phyloP scores from a whole-genome alignment of 2,329 filamentous ascomycete genomes.

The Diaporthe vaccinii region DNA sequence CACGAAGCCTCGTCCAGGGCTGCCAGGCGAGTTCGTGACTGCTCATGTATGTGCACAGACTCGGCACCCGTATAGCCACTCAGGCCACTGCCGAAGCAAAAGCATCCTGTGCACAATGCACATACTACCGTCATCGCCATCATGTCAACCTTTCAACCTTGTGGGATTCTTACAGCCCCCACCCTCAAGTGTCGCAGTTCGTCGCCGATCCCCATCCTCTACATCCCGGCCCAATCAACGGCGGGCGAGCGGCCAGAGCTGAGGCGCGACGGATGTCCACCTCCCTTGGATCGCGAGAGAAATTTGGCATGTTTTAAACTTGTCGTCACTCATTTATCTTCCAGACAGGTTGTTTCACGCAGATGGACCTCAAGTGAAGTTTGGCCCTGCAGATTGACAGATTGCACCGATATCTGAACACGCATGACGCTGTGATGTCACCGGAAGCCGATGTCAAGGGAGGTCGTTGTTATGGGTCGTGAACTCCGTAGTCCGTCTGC shows the following conservation, averaged over 20 bases:
- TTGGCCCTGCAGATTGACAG: background rate
- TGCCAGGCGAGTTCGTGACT: constrained; percentile 7
- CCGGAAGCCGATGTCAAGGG: background rate
- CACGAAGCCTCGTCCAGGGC: background rate
- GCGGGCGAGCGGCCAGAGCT: background rate
- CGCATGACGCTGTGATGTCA: constrained; percentile 19
- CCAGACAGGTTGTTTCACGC: constrained; percentile 5
- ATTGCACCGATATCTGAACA: background rate
- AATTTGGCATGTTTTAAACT: constrained; percentile 13
- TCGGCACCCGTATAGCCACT: background rate
- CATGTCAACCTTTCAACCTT: background rate
- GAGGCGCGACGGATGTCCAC: background rate
- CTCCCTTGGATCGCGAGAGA: constrained; percentile 1
- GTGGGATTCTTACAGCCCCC: constrained; percentile 26
- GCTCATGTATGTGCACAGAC: constrained; percentile 12
- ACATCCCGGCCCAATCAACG: background rate
- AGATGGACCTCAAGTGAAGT: background rate
- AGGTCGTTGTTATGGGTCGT: constrained; percentile 4
- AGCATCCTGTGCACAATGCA: background rate
- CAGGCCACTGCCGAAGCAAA: background rate
- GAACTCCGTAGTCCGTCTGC: background rate
- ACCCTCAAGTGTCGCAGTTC: constrained; percentile 15
- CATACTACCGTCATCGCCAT: background rate
- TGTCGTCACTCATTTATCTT: background rate
- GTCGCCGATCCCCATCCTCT: constrained; percentile 23